phyloP scores from a whole-genome alignment of 208 protist genomes.

The Acanthamoeba triangularis region DNA sequence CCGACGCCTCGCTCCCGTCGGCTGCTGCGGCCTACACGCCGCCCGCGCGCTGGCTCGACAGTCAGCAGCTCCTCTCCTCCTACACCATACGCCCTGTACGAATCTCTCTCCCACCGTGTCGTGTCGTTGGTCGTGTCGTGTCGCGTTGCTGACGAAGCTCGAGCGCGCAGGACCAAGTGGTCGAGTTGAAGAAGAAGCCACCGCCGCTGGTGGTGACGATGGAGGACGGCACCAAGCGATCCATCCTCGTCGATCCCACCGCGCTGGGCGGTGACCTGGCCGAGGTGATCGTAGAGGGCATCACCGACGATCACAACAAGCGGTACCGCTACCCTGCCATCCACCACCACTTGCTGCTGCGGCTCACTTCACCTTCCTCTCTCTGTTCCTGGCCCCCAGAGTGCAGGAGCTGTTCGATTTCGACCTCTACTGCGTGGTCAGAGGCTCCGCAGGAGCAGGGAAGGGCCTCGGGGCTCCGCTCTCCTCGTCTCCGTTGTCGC shows the following conservation, averaged over 20 bases:
- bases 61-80: not conserved
- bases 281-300: not conserved
- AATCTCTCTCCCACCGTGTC: too few relatives aligned
- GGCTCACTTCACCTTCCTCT: not conserved
- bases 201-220: not conserved
- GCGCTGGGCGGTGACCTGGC: not conserved
- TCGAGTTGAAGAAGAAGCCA: conserved; percentile 12
- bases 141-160: not conserved
- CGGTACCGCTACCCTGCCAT: not conserved
- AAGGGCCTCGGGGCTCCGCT: not conserved
- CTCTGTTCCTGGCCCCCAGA: not conserved
- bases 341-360: too few relatives aligned
- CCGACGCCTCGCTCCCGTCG: not conserved
- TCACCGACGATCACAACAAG: not conserved
- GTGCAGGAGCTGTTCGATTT: conserved; percentile 35
- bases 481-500: not conserved
- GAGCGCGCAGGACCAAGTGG: not conserved
- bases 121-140: too few relatives aligned
- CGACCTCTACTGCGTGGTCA: conserved; percentile 2
- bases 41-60: not conserved
- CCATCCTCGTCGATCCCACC: not conserved
- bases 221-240: not conserved
- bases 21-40: not conserved
- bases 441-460: not conserved
- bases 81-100: conserved; percentile 31